Evolutionary conservation across 139 green algal species (phyloP), one percentile per base, ranked within the genome.

Genomic region (Micractinium sp.): DNA sequence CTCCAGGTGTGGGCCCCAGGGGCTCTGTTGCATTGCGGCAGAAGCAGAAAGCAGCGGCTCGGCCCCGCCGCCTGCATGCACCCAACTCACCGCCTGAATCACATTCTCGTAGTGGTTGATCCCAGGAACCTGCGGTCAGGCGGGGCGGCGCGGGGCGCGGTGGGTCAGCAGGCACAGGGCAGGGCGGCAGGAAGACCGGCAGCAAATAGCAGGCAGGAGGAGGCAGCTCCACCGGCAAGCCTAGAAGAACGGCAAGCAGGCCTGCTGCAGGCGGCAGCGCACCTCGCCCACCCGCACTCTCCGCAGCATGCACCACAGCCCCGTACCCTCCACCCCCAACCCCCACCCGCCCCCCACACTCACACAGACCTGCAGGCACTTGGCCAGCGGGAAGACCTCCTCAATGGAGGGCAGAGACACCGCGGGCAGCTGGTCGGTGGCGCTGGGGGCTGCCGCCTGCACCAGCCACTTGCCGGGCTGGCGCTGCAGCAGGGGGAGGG

Each of bases 361-460:
- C 35, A 13, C 82, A 27, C 69, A 2, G 35, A 87, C 86, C 85
- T 82, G 31, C 86, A 92, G 25, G 83, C 86, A 93, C 31, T 89
- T 79, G 3, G 91, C 88, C 20, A 98, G 71, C 1, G 95, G 90
- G 61, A 89, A 95, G 82, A 89, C 85, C 85, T 93, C 89, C 69
- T 92, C 39, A 14, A 92, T 93, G 36, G 85, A 67, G 20, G 89
- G 89, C n/a, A 93, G 67, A 2, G 35, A 36, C 39, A 93, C 35
- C 75, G 66, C 39, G 53, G 87, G 87, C 35, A 66, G 33, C 41
- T 76, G 35, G 38, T 86, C 77, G 15, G 29, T 31, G 35, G 67
- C 41, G 53, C 71, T 60, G 36, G 63, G 66, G 23, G 71, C 69
- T 19, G 69, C 39, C 29, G 53, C 31, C 75, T 76, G 56, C 71